phyloP scores from a whole-genome alignment of 768 basidiomycete genomes.

The Pulveroboletus sp. region DNA sequence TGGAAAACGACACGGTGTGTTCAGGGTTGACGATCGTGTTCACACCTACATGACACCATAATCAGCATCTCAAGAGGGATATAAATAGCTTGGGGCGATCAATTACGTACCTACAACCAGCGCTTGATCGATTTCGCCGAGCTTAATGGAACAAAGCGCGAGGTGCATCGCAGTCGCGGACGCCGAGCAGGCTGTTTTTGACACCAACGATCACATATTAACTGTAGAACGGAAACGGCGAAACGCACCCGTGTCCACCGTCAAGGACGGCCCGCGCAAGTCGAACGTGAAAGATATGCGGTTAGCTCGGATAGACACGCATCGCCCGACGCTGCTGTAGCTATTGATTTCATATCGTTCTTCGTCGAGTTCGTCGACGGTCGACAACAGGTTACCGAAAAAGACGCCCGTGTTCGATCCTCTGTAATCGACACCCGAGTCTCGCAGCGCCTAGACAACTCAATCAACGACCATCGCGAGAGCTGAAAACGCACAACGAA shows the following conservation, averaged over 20 bases:
- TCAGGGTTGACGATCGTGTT: constrained; percentile 29
- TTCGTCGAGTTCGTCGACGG: constrained; percentile 27
- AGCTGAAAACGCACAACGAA: background rate
- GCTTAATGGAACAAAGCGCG: constrained; percentile 40
- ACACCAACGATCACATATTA: no score
- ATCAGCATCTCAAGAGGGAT: background rate
- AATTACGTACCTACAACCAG: constrained; percentile 32
- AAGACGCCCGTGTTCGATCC: constrained; percentile 41
- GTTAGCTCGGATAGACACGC: constrained; percentile 30
- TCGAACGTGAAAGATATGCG: constrained; percentile 35
- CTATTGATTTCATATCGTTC: constrained; percentile 27
- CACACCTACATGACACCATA: constrained; percentile 14
- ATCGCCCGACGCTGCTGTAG: constrained; percentile 30
- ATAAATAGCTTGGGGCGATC: background rate
- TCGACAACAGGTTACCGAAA: constrained; percentile 32
- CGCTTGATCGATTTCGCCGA: constrained; percentile 46
- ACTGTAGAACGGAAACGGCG: background rate
- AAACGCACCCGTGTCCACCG: constrained; percentile 34
- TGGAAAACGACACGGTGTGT: constrained; percentile 26
- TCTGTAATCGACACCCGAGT: constrained; percentile 47
- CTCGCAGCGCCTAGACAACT: constrained; percentile 32
- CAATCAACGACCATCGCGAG: background rate
- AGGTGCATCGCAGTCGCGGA: constrained; percentile 45
- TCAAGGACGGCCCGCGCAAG: constrained; percentile 45
- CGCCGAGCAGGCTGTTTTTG: constrained; percentile 39